phyloP scores from a whole-genome alignment of 352 stramenopile genomes.

The Phytopythium oedochilum region DNA sequence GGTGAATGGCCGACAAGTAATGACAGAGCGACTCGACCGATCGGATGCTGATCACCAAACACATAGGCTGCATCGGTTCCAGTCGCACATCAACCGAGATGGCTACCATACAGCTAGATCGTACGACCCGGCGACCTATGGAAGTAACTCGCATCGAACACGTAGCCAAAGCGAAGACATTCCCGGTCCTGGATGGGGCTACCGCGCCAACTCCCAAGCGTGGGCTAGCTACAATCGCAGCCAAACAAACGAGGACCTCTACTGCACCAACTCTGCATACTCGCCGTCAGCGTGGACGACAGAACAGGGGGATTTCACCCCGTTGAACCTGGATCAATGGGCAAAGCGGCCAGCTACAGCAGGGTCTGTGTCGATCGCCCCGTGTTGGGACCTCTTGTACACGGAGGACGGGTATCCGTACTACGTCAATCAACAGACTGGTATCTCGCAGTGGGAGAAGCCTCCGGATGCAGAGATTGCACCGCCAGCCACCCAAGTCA shows the following conservation, averaged over 20 bases:
- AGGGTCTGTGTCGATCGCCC: not conserved
- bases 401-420: slow-evolving; percentile 73
- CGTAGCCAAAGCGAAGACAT: not conserved
- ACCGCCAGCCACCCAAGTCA: not conserved
- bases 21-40: not conserved
- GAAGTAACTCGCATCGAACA: not conserved
- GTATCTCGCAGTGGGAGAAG: slow-evolving; percentile 77
- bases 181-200: not conserved
- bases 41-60: not conserved
- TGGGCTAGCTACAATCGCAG: not conserved
- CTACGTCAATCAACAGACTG: slow-evolving; percentile 67
- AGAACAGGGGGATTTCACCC: not conserved
- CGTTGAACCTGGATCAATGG: not conserved
- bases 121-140: no score
- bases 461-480: slow-evolving; percentile 7
- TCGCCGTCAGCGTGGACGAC: not conserved
- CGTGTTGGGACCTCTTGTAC: slow-evolving; percentile 60
- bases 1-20: not conserved
- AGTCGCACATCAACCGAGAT: not conserved
- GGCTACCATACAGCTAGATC: no score
- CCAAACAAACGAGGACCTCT: no score
- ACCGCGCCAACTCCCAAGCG: not conserved
- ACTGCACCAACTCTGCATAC: not conserved
- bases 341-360: slow-evolving; percentile 1
- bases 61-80: not conserved